These are phyloP conservation scores for Phytopythium oedochilum DNA, from an alignment of 352 stramenopile genomes.

Conservation along the genomic window DNA sequence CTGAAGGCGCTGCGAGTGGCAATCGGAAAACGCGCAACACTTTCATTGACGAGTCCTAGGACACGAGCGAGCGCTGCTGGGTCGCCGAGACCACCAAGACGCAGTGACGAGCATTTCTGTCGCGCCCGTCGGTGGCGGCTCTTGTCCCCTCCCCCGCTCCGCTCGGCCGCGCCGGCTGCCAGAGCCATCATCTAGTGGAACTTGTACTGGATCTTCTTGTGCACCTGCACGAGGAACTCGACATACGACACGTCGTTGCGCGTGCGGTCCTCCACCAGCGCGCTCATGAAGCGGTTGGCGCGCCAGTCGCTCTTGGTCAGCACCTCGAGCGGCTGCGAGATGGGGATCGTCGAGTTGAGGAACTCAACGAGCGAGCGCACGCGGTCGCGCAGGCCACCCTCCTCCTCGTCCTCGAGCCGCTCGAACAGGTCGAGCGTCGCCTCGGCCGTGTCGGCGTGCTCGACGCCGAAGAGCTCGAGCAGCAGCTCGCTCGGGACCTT, in stretches of 20 bases:
- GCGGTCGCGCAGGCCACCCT: constrained; percentile 53
- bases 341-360: constrained; percentile 78
- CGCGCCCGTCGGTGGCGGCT: too few species aligned
- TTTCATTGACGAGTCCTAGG: too few species aligned
- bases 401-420: constrained; percentile 49
- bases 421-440: constrained; percentile 68
- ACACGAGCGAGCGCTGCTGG: too few species aligned
- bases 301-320: constrained; percentile 84
- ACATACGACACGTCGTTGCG: constrained; percentile 87
- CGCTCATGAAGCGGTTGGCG: constrained; percentile 78
- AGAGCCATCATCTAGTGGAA: constrained; percentile 69
- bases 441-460: constrained; percentile 75
- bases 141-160: neutral
- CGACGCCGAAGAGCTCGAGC: constrained; percentile 78
- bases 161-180: too few species aligned
- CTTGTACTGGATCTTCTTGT: constrained; percentile 92
- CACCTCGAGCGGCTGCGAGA: constrained; percentile 81
- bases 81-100: too few species aligned
- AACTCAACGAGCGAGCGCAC: constrained; percentile 72
- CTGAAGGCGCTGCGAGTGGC: too few species aligned
- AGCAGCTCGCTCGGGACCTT: constrained; percentile 64
- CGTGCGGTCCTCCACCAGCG: constrained; percentile 83
- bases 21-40: too few species aligned
- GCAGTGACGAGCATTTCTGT: neutral
- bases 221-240: constrained; percentile 86